These are phyloP conservation scores for Trichosporon ovoides DNA, from an alignment of 1,284 basidiomycete genomes.

Conservation along the genomic window DNA sequence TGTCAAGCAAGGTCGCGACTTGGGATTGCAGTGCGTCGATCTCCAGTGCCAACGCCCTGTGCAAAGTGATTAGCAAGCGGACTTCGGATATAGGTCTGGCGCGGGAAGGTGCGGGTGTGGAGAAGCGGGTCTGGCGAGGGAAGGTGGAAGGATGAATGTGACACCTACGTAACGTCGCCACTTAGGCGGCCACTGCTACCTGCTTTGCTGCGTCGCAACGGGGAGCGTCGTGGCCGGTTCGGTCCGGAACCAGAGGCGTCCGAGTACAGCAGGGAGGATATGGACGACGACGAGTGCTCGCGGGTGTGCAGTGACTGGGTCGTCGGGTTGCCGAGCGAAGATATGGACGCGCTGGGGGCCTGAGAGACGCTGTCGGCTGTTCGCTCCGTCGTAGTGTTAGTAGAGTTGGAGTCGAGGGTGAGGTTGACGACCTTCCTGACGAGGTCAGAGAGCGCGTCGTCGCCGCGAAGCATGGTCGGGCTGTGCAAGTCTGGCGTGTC, in stretches of 20 bases:
- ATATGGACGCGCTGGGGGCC: not conserved
- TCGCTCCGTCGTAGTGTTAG: not conserved
- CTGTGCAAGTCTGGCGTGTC: not conserved
- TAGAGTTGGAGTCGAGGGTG: constrained; percentile 3
- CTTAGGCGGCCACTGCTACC: not conserved
- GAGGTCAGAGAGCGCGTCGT: not conserved
- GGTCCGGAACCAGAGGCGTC: constrained; percentile 13
- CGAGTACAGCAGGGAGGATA: constrained; percentile 10
- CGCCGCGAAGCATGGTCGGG: constrained; percentile 1
- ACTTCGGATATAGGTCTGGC: too few relatives aligned
- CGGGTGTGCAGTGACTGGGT: constrained; percentile 7
- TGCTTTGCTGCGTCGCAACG: not conserved
- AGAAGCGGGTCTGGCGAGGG: too few relatives aligned
- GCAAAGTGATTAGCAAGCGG: constrained; percentile 6
- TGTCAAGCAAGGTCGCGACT: constrained; percentile 26
- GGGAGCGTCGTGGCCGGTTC: constrained; percentile 10
- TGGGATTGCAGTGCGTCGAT: constrained; percentile 22
- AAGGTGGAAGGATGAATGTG: not conserved
- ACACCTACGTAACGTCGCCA: constrained; percentile 11
- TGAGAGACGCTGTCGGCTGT: constrained; percentile 3
- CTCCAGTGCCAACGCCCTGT: constrained; percentile 13
- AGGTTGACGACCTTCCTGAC: constrained; percentile 3
- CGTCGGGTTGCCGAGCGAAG: not conserved
- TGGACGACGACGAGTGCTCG: constrained; percentile 13
- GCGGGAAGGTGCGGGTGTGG: not conserved